Percentiles rank a stretch among this genome's conserved stretches.
These are phyloP conservation scores for Ammopiptanthus mongolicus DNA, from an alignment of 306 rosid genomes.

Conservation along the genomic window DNA sequence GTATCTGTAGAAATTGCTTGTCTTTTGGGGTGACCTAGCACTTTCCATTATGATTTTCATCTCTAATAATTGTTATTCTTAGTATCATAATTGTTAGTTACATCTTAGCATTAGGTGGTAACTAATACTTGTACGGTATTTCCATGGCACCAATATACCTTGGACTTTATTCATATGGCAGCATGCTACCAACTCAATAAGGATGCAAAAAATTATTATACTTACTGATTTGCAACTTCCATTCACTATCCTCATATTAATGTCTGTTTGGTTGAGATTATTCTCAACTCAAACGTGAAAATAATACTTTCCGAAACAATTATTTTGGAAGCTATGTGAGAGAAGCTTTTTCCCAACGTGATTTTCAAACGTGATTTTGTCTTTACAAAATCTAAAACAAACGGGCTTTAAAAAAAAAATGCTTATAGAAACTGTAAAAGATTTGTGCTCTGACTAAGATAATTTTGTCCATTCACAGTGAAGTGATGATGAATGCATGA, in stretches of 20 bases:
- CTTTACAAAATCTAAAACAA: too few species aligned
- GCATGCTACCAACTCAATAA: not conserved
- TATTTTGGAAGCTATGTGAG: too few species aligned
- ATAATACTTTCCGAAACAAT: too few species aligned
- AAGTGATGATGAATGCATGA: slow-evolving; percentile 20
- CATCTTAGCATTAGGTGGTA: slow-evolving; percentile 17
- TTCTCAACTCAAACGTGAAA: too few species aligned
- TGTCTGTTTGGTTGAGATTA: too few species aligned
- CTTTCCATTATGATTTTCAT: slow-evolving; percentile 15
- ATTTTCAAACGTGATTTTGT: too few species aligned
- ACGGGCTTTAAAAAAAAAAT: too few species aligned
- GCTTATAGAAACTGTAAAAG: not conserved
- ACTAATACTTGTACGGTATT: slow-evolving; percentile 5
- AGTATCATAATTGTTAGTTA: slow-evolving; percentile 11
- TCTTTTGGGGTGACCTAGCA: slow-evolving; percentile 29
- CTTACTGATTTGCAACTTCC: not conserved
- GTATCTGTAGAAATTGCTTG: not conserved
- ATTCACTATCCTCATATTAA: not conserved
- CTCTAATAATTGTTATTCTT: not conserved
- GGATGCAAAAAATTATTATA: not conserved
- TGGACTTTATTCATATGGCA: not conserved
- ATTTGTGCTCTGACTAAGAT: not conserved
- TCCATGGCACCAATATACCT: not conserved
- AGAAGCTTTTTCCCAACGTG: too few species aligned
- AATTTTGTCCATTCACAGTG: slow-evolving; percentile 7